Conservation (phyloP, 139 green algal genomes). For the Medakamo hakoo region DNA sequence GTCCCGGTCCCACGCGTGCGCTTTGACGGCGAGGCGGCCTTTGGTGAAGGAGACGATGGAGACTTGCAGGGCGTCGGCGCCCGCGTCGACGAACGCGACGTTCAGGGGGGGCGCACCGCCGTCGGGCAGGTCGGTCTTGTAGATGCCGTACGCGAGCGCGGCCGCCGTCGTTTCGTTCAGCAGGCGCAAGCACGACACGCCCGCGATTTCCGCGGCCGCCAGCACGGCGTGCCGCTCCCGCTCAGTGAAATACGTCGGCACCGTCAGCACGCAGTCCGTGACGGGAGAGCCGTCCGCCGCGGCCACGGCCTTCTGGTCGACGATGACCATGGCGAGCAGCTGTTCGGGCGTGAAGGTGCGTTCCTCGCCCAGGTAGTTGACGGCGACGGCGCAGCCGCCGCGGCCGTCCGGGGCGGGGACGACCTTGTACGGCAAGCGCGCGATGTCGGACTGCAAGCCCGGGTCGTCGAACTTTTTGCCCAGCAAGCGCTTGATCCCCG, state of each 20-base stretch:
- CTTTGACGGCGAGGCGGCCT: conserved; percentile 64
- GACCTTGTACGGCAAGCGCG: conserved; percentile 50
- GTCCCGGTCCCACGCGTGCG: conserved; percentile 78
- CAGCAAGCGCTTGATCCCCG: conserved; percentile 84
- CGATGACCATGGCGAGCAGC: conserved; percentile 81
- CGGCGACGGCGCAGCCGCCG: conserved; percentile 54
- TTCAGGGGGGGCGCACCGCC: conserved; percentile 40
- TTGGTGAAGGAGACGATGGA: conserved; percentile 84
- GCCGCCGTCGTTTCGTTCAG: conserved; percentile 93
- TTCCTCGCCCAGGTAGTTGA: background rate
- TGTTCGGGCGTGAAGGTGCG: conserved; percentile 35
- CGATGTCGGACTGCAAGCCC: conserved; percentile 61
- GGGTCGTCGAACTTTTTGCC: conserved; percentile 76
- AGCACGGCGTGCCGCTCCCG: conserved; percentile 72
- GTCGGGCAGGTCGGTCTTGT: conserved; percentile 87
- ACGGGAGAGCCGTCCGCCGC: conserved; percentile 67
- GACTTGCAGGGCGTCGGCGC: conserved; percentile 78
- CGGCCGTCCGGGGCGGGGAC: conserved; percentile 52
- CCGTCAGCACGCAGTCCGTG: conserved; percentile 79
- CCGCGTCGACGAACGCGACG: conserved; percentile 91
- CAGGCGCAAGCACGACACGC: conserved; percentile 80
- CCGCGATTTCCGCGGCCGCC: conserved; percentile 37
- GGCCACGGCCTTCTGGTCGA: conserved; percentile 78
- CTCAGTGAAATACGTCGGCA: conserved; percentile 79
- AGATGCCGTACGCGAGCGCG: conserved; percentile 95